Evolutionary conservation across 2,329 filamentous ascomycete species (phyloP).

Genomic region (Alternaria rosae): DNA sequence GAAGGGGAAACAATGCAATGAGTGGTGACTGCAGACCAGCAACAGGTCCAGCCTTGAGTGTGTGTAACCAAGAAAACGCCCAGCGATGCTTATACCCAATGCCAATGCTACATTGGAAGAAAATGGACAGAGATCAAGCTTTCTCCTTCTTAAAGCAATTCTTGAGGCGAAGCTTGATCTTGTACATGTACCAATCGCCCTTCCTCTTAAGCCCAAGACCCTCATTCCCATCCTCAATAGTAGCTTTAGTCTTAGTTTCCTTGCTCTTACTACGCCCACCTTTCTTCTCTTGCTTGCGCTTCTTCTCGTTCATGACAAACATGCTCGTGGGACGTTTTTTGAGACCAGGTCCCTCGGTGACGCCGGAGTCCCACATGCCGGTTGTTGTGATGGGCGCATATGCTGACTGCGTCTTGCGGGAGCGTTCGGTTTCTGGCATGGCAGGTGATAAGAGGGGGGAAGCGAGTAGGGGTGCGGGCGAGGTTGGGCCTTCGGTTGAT

Average conservation of each 20-base stretch:
- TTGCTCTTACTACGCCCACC: constrained; percentile 36
- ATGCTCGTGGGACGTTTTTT: constrained; percentile 44
- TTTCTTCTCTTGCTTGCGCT: constrained; percentile 39
- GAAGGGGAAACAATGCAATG: neutral
- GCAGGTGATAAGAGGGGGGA: constrained; percentile 26
- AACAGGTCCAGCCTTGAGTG: neutral
- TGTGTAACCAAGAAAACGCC: neutral
- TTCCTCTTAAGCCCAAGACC: constrained; percentile 11
- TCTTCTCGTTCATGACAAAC: constrained; percentile 44
- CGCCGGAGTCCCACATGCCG: constrained; percentile 48
- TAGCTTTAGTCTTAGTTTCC: constrained; percentile 29
- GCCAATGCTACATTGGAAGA: neutral
- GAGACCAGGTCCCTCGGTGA: constrained; percentile 35
- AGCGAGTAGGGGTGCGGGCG: constrained; percentile 13
- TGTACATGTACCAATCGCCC: constrained; percentile 24
- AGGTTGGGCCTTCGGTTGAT: constrained; percentile 13
- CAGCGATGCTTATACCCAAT: neutral
- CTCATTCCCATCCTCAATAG: constrained; percentile 22
- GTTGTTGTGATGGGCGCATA: constrained; percentile 45
- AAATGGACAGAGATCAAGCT: neutral
- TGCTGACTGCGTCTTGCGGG: constrained; percentile 39
- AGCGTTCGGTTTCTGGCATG: constrained; percentile 23
- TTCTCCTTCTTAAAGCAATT: constrained; percentile 20
- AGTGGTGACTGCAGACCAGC: neutral
- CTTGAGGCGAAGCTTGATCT: constrained; percentile 21